Base-by-base conservation (phyloP, 306 rosid species). In the Bauhinia variegata region DNA sequence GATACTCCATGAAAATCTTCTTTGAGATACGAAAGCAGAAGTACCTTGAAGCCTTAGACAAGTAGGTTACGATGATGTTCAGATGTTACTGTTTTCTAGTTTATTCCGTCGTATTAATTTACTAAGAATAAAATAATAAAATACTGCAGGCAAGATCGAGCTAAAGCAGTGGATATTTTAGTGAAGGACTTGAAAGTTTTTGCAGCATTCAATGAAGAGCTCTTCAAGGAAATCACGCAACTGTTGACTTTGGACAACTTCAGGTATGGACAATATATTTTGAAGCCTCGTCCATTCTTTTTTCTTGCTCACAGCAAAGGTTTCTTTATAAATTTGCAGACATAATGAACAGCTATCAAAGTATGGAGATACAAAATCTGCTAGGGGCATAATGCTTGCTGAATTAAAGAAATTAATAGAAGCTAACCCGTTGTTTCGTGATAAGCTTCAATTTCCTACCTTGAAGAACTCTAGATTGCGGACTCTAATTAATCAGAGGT, bases 1-100 rank as follows among this genome's bases (percentile, higher is more conserved):
- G 99, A 78, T 95, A 95, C 78, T 95, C 99, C 3, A 95, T 95
- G 99, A 95, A 95, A 89, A 95, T 95, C 78, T 95, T 95, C 82
- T 95, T 95, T 12, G 99, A 95, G 85, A 95, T 95, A 67, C 79
- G 97, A 64, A 95, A 95, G 91, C 99, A 95, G 86, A 95, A 95
- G 82, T 95, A 95, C 59, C 85, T 95, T 9, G 99, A 95, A 82
- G 99, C 99, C 14, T 78, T 95, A 49, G 99, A 95, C 84, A 95
- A 86, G 99, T 95, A 77, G 42, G 96, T 78, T 72, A 49, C 68
- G n/a, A 15, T 42, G 60, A 50, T 37, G 39, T n/a, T n/a, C n/a
- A n/a, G 39, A 15, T 14, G 68, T 15, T 77, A 54, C 62, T 56
- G 19, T 63, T 52, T 60, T 60, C 5, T 28, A 43, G 58, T 43